Percentiles rank a stretch among this genome's conserved stretches.
Conservation (phyloP, 371 early-diverging fungal genomes). For the Apophysomyces elegans region DNA sequence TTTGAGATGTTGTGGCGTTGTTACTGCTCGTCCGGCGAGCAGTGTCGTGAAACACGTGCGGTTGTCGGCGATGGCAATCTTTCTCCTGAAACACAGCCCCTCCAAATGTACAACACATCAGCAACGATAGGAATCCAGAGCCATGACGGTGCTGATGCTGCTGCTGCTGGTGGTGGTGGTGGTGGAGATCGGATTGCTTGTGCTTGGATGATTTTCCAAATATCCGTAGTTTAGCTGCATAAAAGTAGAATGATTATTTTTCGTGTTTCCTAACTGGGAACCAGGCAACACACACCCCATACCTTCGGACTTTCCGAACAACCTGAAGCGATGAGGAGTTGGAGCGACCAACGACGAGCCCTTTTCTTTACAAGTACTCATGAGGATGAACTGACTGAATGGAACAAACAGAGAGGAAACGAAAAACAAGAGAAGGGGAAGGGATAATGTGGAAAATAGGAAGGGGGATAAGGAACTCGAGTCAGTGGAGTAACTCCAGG, state of each 20-base stretch:
- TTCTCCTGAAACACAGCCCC: conserved; percentile 22
- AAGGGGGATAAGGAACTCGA: conserved; percentile 10
- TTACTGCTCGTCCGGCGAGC: conserved; percentile 18
- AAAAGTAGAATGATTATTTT: conserved; percentile 11
- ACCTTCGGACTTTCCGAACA: conserved; percentile 12
- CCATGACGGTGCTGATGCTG: conserved; percentile 9
- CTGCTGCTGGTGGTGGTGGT: not conserved
- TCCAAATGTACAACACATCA: conserved; percentile 26
- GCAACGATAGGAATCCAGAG: conserved; percentile 24
- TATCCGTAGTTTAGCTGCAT: conserved; percentile 10
- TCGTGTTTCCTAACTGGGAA: conserved; percentile 10
- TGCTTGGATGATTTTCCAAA: conserved; percentile 6
- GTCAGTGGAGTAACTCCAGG: conserved; percentile 10
- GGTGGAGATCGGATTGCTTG: conserved; percentile 20
- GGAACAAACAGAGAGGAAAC: not conserved
- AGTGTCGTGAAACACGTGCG: conserved; percentile 10
- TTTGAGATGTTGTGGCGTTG: conserved; percentile 20
- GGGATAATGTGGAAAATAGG: conserved; percentile 14
- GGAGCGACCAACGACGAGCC: conserved; percentile 9
- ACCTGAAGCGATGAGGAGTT: conserved; percentile 11
- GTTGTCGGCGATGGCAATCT: conserved; percentile 5
- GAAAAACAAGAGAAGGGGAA: conserved; percentile 10
- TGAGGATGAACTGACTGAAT: not conserved
- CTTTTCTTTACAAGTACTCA: conserved; percentile 7
- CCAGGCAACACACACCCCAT: conserved; percentile 12